Evolutionary conservation across 2,329 filamentous ascomycete species (phyloP).

Genomic region (Pseudodiploospora longispora): DNA sequence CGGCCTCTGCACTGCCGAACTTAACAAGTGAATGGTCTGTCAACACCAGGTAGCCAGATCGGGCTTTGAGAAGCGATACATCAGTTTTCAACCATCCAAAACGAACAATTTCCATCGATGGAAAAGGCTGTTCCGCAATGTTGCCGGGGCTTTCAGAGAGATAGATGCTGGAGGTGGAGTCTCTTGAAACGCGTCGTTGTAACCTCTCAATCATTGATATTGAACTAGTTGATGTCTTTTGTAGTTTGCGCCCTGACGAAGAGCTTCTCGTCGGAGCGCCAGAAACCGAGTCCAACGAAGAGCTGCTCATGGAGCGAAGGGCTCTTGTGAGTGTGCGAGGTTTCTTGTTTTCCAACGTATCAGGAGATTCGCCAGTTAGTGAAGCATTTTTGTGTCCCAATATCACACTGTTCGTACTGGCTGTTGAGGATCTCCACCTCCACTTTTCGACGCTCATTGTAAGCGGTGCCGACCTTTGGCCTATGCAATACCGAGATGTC

Average conservation of each 20-base stretch:
- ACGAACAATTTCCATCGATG: constrained; percentile 33
- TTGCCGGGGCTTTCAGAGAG: constrained; percentile 21
- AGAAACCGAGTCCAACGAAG: constrained; percentile 32
- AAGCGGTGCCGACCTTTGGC: neutral
- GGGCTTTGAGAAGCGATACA: constrained; percentile 39
- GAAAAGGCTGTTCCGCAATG: constrained; percentile 23
- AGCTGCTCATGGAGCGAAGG: constrained; percentile 31
- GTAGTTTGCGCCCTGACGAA: constrained; percentile 24
- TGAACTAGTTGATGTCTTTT: constrained; percentile 30
- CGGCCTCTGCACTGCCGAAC: constrained; percentile 40
- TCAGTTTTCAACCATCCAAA: constrained; percentile 42
- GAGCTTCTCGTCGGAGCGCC: constrained; percentile 22
- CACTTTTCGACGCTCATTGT: constrained; percentile 26
- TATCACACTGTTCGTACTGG: constrained; percentile 13
- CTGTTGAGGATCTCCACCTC: constrained; percentile 26
- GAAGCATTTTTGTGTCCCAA: constrained; percentile 12
- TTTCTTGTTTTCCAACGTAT: constrained; percentile 24
- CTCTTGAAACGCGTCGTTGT: constrained; percentile 32
- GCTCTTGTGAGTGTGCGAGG: constrained; percentile 28
- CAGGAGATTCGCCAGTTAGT: constrained; percentile 13
- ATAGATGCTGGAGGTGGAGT: constrained; percentile 23
- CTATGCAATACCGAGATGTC: neutral
- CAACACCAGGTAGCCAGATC: constrained; percentile 43
- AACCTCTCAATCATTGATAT: constrained; percentile 34
- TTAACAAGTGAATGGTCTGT: constrained; percentile 43